Conservation (phyloP, 176 grass and related monocot genomes). For the Panicum miliaceum region DNA sequence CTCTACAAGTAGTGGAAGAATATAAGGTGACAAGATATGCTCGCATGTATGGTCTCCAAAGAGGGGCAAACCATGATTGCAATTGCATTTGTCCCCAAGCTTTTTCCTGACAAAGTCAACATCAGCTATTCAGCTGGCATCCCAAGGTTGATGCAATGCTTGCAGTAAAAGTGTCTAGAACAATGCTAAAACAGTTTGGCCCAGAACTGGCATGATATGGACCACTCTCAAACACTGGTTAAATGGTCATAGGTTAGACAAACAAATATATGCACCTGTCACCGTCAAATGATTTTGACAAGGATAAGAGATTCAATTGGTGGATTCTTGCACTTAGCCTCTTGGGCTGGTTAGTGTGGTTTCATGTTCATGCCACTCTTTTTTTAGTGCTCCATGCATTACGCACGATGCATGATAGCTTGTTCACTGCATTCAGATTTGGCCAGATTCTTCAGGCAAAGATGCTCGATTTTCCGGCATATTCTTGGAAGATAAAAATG, state of each 20-base stretch:
- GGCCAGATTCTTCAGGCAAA: neutral
- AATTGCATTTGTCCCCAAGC: constrained; percentile 29
- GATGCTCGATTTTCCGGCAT: no score
- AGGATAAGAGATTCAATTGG: constrained; percentile 23
- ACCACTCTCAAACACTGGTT: constrained; percentile 1
- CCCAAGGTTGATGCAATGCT: constrained; percentile 16
- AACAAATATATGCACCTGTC: neutral
- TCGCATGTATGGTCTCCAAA: constrained; percentile 44
- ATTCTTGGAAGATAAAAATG: neutral
- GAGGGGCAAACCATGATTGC: constrained; percentile 39
- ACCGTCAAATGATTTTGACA: constrained; percentile 18
- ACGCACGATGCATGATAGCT: constrained; percentile 4
- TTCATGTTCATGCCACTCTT: constrained; percentile 9
- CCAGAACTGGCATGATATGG: constrained; percentile 9
- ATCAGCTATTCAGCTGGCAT: neutral
- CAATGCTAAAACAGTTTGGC: neutral
- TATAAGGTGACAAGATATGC: constrained; percentile 27
- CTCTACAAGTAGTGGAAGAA: constrained; percentile 45
- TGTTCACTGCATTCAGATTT: constrained; percentile 5
- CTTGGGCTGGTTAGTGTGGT: neutral
- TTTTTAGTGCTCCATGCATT: constrained; percentile 22
- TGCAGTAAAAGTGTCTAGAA: constrained; percentile 27
- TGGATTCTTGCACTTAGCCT: constrained; percentile 10
- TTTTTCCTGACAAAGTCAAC: constrained; percentile 21
- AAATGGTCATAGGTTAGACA: neutral